A percentile compares a stretch with the other conserved stretches of the same genome.
phyloP scores from a whole-genome alignment of 176 grass and related monocot genomes.

The Carex littledalei region DNA sequence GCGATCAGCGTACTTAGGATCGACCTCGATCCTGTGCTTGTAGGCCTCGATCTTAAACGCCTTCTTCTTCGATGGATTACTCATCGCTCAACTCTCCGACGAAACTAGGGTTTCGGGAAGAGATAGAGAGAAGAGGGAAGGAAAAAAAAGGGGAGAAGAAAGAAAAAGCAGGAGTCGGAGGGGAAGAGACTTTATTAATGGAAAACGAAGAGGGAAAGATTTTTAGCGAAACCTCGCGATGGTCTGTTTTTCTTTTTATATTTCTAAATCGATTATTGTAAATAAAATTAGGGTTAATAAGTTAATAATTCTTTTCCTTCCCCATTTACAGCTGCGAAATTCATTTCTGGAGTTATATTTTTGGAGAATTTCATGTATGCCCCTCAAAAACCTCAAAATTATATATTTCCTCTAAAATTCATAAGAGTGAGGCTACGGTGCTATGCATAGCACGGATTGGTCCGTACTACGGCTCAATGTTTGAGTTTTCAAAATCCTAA shows the following conservation, averaged over 20 bases:
- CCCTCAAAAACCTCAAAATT: too few relatives aligned
- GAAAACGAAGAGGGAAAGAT: constrained; percentile 3
- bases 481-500: too few relatives aligned
- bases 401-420: too few relatives aligned
- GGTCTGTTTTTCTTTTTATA: not conserved
- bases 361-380: too few relatives aligned
- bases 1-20: constrained; percentile 88
- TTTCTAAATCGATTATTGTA: not conserved
- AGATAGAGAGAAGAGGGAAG: not conserved
- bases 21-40: constrained; percentile 69
- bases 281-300: not conserved
- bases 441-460: too few relatives aligned
- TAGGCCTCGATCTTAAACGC: constrained; percentile 61
- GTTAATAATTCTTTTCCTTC: not conserved
- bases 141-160: not conserved
- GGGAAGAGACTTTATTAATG: constrained; percentile 10
- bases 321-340: not conserved
- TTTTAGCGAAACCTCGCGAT: constrained; percentile 9
- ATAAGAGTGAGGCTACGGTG: too few relatives aligned
- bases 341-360: constrained; percentile 1
- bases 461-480: too few relatives aligned
- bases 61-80: constrained; percentile 43
- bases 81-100: constrained; percentile 21
- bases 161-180: not conserved
- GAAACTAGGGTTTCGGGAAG: constrained; percentile 37